Base-by-base conservation (phyloP, 352 stramenopile species). In the Thalassiosira mediterranea region DNA sequence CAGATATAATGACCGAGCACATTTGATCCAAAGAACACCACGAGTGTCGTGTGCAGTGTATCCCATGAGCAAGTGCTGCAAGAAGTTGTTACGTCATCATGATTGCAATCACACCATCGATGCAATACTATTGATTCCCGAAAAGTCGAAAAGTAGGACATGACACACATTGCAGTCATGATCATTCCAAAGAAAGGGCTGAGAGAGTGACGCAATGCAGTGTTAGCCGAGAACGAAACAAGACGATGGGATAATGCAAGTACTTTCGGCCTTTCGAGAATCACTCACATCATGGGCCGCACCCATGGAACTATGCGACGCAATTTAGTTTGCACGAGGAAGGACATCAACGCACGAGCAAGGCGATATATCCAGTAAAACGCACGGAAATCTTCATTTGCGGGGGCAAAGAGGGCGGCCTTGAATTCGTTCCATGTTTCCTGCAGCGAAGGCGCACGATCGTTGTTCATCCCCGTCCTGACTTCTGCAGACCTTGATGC, bases 311-410 rank as follows among this genome's bases (percentile, higher is more conserved):
- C 32, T 10, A 69, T 23, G 13, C 13, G 10, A 32, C 44, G 23
- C 15, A 76, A 15, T 34, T 58, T 69, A 15, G 8, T 8, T 15
- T 15, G 37, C 37, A 44, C 37, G 37, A 44, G 37, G 15, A 44
- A 44, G 8, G 37, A 44, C 8, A 79, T 37, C 2, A 63, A 1
- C 25, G 54, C 52, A 47, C 25, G 56, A 28, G 29, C 38, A n/a
- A 81, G 31, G 13, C 65, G 72, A 57, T 54, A 74, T 21, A 81
- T 51, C 72, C 72, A 81, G 21, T 81, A 81, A 34, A 76, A 66
- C 19, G 72, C n/a, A 63, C 59, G 44, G 29, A 81, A 81, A 15
- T 76, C 58, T 49, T 69, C 7, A 52, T 60, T 4, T 0, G 17
- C 32, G 0, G 72, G 64, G n/a, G 64, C 72, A 37, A 61, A 28